phyloP scores from a whole-genome alignment of 2,329 filamentous ascomycete species.

The Fusarium phyllophilum region DNA sequence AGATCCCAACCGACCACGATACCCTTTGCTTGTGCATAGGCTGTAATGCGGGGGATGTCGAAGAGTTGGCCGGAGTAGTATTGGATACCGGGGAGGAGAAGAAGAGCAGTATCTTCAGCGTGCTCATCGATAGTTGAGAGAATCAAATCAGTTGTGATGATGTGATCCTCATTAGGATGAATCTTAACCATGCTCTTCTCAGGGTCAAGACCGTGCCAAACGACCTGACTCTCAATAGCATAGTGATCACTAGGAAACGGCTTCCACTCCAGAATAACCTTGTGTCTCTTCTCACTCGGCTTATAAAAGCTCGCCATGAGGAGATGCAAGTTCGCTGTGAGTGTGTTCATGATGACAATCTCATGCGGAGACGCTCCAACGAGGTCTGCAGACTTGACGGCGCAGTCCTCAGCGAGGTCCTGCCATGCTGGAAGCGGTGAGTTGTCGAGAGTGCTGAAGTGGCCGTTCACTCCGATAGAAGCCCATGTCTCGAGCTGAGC shows the following conservation, averaged over 20 bases:
- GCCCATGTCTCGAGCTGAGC: slow-evolving; percentile 86
- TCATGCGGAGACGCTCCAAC: slow-evolving; percentile 79
- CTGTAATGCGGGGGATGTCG: slow-evolving; percentile 83
- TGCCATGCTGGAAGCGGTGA: slow-evolving; percentile 79
- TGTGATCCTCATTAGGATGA: slow-evolving; percentile 68
- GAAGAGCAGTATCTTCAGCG: slow-evolving; percentile 75
- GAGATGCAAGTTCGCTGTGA: slow-evolving; percentile 84
- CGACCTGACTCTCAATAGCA: slow-evolving; percentile 83
- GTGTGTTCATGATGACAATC: slow-evolving; percentile 87
- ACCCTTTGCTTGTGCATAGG: slow-evolving; percentile 75
- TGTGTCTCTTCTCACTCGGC: slow-evolving; percentile 72
- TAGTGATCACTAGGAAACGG: slow-evolving; percentile 92
- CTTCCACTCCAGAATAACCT: slow-evolving; percentile 89
- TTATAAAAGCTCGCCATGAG: slow-evolving; percentile 87
- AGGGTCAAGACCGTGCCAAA: slow-evolving; percentile 74
- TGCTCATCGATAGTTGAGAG: slow-evolving; percentile 79
- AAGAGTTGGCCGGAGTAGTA: slow-evolving; percentile 93
- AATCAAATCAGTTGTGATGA: slow-evolving; percentile 77
- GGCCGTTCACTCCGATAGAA: slow-evolving; percentile 83
- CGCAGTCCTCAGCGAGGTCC: slow-evolving; percentile 79
- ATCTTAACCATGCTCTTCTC: slow-evolving; percentile 78
- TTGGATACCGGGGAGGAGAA: slow-evolving; percentile 88
- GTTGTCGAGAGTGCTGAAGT: slow-evolving; percentile 76
- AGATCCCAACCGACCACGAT: slow-evolving; percentile 88
- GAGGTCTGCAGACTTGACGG: slow-evolving; percentile 74